phyloP scores from a whole-genome alignment of 2,329 filamentous ascomycete species.

The Monosporascus sp. region DNA sequence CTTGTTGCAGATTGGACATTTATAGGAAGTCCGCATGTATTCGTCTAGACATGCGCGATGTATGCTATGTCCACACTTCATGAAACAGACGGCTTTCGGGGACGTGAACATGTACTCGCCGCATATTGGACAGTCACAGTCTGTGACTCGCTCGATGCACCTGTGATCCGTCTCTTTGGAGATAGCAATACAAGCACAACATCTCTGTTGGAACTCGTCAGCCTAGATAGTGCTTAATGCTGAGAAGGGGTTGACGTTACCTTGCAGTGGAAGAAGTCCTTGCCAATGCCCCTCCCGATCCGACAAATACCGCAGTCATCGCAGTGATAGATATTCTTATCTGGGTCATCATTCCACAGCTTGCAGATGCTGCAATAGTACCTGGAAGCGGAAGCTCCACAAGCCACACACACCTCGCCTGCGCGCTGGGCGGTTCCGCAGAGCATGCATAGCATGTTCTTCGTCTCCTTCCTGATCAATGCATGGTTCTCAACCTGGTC shows the following conservation, averaged over 20 bases:
- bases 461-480: slow-evolving; percentile 76
- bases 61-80: slow-evolving; percentile 94
- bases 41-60: slow-evolving; percentile 85
- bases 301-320: slow-evolving; percentile 93
- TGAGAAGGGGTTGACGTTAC: slow-evolving; percentile 39
- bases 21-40: slow-evolving; percentile 86
- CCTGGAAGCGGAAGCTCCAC: slow-evolving; percentile 70
- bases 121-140: slow-evolving; percentile 95
- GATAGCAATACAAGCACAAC: slow-evolving; percentile 91
- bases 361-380: slow-evolving; percentile 96
- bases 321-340: slow-evolving; percentile 93
- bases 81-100: slow-evolving; percentile 80
- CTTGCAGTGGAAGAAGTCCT: slow-evolving; percentile 98
- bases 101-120: slow-evolving; percentile 96
- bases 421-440: slow-evolving; percentile 82
- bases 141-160: slow-evolving; percentile 89
- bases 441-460: slow-evolving; percentile 96
- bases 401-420: slow-evolving; percentile 70
- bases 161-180: slow-evolving; percentile 79
- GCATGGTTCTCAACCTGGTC: slow-evolving; percentile 75
- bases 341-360: slow-evolving; percentile 89
- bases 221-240: background rate
- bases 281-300: slow-evolving; percentile 83
- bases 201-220: slow-evolving; percentile 51
- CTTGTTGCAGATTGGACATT: slow-evolving; percentile 94